phyloP scores from a whole-genome alignment of 176 grass and related monocot species.

The Ensete ventricosum region DNA sequence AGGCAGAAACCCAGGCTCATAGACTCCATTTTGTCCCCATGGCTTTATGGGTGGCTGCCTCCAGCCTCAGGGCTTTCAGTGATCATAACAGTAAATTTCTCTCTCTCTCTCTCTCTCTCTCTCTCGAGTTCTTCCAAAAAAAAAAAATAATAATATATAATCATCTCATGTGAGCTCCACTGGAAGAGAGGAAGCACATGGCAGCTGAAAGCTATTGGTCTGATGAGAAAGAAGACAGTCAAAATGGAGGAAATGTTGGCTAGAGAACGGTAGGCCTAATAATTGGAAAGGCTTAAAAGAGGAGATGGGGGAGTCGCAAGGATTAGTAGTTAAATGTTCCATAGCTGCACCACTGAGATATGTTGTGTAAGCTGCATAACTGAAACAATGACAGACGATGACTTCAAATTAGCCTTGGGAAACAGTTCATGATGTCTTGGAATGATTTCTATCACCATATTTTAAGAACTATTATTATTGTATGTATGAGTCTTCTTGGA shows the following conservation, averaged over 20 bases:
- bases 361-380: background rate
- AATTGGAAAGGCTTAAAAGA: conserved; percentile 7
- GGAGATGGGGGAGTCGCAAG: background rate
- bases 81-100: too few relatives aligned
- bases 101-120: too few relatives aligned
- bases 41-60: background rate
- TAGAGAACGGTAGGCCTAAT: background rate
- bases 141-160: background rate
- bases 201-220: conserved; percentile 6
- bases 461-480: background rate
- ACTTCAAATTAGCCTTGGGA: too few relatives aligned
- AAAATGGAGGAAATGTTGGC: conserved; percentile 6
- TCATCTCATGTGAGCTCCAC: conserved; percentile 41
- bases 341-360: background rate
- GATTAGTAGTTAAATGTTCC: background rate
- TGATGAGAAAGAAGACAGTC: background rate
- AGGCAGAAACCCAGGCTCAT: background rate
- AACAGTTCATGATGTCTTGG: too few relatives aligned
- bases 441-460: too few relatives aligned
- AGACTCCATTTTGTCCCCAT: conserved; percentile 12
- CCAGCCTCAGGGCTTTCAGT: conserved; percentile 8
- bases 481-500: too few relatives aligned
- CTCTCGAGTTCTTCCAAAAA: conserved; percentile 8
- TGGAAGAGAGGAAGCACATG: conserved; percentile 24
- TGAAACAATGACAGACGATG: too few relatives aligned